Percentiles rank a stretch among this genome's conserved stretches.
phyloP scores from a whole-genome alignment of 176 grass and related monocot genomes.

The Musa itinerans region DNA sequence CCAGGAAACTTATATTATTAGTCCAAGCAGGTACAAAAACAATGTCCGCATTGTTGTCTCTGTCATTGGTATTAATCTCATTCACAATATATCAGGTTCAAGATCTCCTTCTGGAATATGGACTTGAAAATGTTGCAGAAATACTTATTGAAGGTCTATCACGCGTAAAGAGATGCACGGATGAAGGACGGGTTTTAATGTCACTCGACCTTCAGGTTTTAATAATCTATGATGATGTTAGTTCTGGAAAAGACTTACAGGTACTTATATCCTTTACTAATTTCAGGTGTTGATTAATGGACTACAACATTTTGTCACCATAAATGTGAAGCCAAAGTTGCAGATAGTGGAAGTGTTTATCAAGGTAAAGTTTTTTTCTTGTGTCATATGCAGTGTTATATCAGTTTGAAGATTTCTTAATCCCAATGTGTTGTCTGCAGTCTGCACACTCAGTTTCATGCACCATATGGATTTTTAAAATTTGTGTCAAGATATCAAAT shows the following conservation, averaged over 20 bases:
- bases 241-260: neutral
- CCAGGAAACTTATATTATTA: neutral
- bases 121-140: constrained; percentile 74
- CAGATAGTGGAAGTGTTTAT: constrained; percentile 87
- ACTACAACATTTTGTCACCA: constrained; percentile 70
- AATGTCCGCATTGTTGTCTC: neutral
- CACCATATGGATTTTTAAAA: neutral
- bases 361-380: constrained; percentile 44
- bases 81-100: constrained; percentile 49
- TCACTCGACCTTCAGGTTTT: constrained; percentile 95
- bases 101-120: constrained; percentile 70
- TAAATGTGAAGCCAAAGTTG: constrained; percentile 84
- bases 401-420: neutral
- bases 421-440: neutral
- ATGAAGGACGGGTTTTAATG: constrained; percentile 96
- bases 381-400: neutral
- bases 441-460: neutral
- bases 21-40: neutral
- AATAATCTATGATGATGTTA: neutral
- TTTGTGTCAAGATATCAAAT: neutral
- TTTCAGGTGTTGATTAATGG: constrained; percentile 94
- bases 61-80: neutral
- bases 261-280: neutral
- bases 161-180: constrained; percentile 87
- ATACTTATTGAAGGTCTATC: constrained; percentile 90